A percentile compares a stretch with the other conserved stretches of the same genome.
Conservation (phyloP, 345 rosid genomes). For the Moricandia arvensis region DNA sequence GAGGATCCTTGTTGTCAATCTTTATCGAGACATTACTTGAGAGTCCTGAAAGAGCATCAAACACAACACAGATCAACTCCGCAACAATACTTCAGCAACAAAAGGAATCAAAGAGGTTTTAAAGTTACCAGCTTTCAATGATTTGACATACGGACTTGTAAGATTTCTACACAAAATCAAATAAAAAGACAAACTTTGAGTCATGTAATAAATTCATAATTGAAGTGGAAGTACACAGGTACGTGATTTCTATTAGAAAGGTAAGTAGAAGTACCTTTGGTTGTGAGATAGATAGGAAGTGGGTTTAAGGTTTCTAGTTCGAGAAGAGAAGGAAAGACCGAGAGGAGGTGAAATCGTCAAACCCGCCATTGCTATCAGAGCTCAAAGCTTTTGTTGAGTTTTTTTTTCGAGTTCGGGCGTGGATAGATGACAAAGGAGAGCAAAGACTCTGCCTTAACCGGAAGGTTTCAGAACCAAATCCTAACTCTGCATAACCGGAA, state of each 20-base stretch:
- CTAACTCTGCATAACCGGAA: not conserved
- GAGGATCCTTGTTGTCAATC: conserved; percentile 37
- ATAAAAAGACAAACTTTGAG: not conserved
- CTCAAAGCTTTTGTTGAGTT: conserved; percentile 8
- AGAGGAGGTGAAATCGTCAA: conserved; percentile 46
- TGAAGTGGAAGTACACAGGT: not conserved
- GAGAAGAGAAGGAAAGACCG: conserved; percentile 36
- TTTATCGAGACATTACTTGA: conserved; percentile 42
- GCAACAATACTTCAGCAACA: not conserved
- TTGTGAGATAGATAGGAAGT: conserved; percentile 31
- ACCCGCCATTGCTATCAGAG: conserved; percentile 44
- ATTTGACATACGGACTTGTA: conserved; percentile 40
- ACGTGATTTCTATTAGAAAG: not conserved
- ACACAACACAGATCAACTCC: conserved; percentile 5
- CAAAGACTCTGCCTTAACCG: no score
- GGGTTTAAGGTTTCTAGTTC: conserved; percentile 28
- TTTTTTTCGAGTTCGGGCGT: conserved; percentile 22
- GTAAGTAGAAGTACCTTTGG: conserved; percentile 37
- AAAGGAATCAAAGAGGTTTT: not conserved
- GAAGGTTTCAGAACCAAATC: not conserved
- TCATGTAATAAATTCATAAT: not conserved
- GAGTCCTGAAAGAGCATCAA: conserved; percentile 49
- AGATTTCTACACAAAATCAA: conserved; percentile 39
- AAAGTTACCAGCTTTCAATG: conserved; percentile 36
- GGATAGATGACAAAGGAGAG: conserved; percentile 32